These are phyloP conservation scores for Glomus cerebriforme DNA, from an alignment of 192 early-diverging fungal genomes.

Conservation along the genomic window DNA sequence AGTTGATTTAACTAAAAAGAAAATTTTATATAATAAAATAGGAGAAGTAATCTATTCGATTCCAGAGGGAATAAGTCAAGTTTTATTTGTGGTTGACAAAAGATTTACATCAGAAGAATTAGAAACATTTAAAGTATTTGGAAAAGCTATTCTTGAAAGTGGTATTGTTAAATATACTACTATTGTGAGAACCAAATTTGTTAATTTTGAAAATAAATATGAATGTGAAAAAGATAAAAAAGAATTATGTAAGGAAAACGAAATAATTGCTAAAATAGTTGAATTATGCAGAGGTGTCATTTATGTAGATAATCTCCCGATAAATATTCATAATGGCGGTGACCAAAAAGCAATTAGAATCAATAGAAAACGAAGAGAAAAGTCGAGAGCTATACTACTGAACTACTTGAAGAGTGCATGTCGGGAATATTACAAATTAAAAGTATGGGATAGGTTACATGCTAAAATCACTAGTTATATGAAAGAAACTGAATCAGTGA, in stretches of 20 bases:
- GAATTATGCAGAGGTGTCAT: background rate
- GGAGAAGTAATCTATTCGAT: background rate
- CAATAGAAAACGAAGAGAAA: background rate
- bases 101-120: background rate
- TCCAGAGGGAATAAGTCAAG: background rate
- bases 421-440: no score
- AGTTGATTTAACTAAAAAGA: background rate
- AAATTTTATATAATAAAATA: constrained; percentile 3
- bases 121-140: background rate
- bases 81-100: background rate
- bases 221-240: background rate
- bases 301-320: constrained; percentile 13
- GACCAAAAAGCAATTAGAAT: background rate
- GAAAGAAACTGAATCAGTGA: no score
- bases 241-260: background rate
- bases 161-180: background rate
- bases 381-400: background rate
- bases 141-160: background rate
- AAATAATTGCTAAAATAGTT: background rate
- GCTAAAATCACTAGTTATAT: no score
- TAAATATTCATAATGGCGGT: background rate
- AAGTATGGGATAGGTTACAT: no score
- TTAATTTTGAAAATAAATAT: background rate
- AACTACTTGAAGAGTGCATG: background rate
- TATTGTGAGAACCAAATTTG: background rate